phyloP scores from a whole-genome alignment of 2,329 filamentous ascomycete genomes.

The Phaeoacremonium minimum region DNA sequence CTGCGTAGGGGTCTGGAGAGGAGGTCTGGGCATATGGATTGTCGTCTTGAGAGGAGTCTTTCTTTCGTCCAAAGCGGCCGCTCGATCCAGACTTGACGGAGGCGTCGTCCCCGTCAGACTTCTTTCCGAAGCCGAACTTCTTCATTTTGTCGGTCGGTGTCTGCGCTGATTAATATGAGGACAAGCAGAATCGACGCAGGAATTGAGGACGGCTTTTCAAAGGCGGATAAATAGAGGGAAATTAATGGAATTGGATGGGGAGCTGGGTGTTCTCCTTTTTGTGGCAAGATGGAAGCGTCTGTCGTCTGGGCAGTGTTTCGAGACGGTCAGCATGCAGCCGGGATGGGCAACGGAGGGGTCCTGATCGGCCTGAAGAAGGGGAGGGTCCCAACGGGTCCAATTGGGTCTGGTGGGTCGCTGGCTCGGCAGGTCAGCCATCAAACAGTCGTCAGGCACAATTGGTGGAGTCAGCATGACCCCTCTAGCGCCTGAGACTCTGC shows the following conservation, averaged over 20 bases:
- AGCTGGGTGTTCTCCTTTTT: not conserved
- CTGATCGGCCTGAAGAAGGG: not conserved
- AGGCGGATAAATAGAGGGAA: slow-evolving; percentile 7
- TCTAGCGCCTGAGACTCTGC: not conserved
- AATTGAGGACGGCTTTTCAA: too few relatives aligned
- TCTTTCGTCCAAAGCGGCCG: slow-evolving; percentile 54
- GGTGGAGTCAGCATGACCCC: not conserved
- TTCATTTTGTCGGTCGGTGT: slow-evolving; percentile 41
- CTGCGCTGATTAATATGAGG: slow-evolving; percentile 4
- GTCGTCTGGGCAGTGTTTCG: slow-evolving; percentile 9
- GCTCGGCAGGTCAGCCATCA: not conserved
- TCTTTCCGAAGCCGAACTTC: slow-evolving; percentile 57
- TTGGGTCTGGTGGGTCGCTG: too few relatives aligned
- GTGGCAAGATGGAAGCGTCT: not conserved
- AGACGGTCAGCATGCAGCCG: too few relatives aligned
- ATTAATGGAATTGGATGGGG: slow-evolving; percentile 3
- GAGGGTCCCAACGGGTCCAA: too few relatives aligned
- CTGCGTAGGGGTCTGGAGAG: slow-evolving; percentile 48
- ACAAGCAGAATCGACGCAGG: slow-evolving; percentile 6
- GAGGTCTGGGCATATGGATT: slow-evolving; percentile 57
- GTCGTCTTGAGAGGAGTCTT: slow-evolving; percentile 33
- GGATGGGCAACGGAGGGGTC: not conserved
- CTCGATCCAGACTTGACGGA: slow-evolving; percentile 40
- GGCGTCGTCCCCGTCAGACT: slow-evolving; percentile 43
- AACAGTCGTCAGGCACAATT: not conserved